Percentiles rank a stretch among this genome's conserved stretches.
phyloP scores from a whole-genome alignment of 257 asterid species.

The Cruciata laevipes region DNA sequence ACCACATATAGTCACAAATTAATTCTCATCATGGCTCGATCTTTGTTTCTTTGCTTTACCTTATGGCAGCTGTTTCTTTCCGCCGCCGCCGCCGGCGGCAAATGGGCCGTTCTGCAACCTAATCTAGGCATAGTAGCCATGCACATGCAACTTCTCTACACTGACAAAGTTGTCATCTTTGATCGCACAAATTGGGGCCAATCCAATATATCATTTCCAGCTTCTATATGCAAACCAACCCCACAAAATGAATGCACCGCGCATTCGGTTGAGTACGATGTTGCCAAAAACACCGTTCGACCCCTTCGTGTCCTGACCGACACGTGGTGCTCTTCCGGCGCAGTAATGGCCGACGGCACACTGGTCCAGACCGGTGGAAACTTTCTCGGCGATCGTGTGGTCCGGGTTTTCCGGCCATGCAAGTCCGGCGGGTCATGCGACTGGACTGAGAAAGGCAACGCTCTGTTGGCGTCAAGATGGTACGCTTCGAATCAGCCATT shows the following conservation, averaged over 20 bases:
- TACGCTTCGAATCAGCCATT: conserved; percentile 38
- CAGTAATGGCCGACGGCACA: conserved; percentile 30
- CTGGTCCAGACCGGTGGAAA: conserved; percentile 44
- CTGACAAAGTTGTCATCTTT: conserved; percentile 36
- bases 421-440: conserved; percentile 19
- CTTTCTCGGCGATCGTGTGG: conserved; percentile 35
- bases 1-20: background rate
- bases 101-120: conserved; percentile 31
- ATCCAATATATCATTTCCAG: conserved; percentile 39
- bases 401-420: conserved; percentile 30
- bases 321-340: conserved; percentile 49
- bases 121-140: conserved; percentile 45
- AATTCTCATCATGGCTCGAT: background rate
- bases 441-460: conserved; percentile 20
- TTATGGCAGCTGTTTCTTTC: conserved; percentile 12
- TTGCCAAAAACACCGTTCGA: conserved; percentile 24
- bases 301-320: conserved; percentile 41
- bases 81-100: conserved; percentile 19
- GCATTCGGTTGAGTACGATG: conserved; percentile 47
- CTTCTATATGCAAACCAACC: conserved; percentile 30
- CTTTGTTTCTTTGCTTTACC: conserved; percentile 14
- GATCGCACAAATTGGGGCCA: conserved; percentile 44
- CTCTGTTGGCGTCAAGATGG: conserved; percentile 25
- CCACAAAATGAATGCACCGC: conserved; percentile 38
- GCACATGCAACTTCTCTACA: conserved; percentile 58